phyloP scores from a whole-genome alignment of 2,329 filamentous ascomycete species.

The Raffaelea arxii region DNA sequence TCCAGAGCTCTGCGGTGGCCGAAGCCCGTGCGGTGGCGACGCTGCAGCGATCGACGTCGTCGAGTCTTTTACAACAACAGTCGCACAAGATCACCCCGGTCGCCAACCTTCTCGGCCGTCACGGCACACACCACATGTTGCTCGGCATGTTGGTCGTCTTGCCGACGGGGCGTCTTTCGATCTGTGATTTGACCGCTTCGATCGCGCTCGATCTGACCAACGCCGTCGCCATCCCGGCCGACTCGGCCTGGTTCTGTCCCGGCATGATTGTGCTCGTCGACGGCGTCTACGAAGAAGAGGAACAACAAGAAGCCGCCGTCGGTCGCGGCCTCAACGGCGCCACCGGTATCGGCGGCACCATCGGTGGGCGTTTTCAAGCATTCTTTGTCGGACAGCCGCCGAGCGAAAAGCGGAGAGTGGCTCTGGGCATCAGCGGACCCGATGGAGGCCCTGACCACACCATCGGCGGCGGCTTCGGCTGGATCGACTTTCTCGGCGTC shows the following conservation, averaged over 20 bases:
- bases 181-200: constrained; percentile 81
- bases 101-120: constrained; percentile 63
- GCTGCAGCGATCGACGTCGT: constrained; percentile 41
- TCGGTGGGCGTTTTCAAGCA: constrained; percentile 84
- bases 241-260: constrained; percentile 84
- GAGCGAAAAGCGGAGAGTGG: constrained; percentile 72
- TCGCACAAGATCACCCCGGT: constrained; percentile 86
- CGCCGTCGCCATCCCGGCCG: constrained; percentile 70
- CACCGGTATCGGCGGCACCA: constrained; percentile 76
- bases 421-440: constrained; percentile 59
- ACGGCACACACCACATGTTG: constrained; percentile 75
- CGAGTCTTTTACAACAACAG: constrained; percentile 33
- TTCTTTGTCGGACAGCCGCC: constrained; percentile 89
- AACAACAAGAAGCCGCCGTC: constrained; percentile 61
- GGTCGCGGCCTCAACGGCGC: constrained; percentile 64
- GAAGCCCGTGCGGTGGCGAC: constrained; percentile 42
- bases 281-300: constrained; percentile 94
- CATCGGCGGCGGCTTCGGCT: constrained; percentile 78
- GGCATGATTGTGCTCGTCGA: constrained; percentile 96
- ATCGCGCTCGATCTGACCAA: constrained; percentile 77
- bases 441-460: constrained; percentile 50
- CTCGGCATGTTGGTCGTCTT: constrained; percentile 73
- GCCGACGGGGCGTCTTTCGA: constrained; percentile 70
- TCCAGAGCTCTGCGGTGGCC: constrained; percentile 72
- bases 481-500: constrained; percentile 91